Evolutionary conservation across 805 yeast species (phyloP).

Genomic region (Ogataea henricii): DNA sequence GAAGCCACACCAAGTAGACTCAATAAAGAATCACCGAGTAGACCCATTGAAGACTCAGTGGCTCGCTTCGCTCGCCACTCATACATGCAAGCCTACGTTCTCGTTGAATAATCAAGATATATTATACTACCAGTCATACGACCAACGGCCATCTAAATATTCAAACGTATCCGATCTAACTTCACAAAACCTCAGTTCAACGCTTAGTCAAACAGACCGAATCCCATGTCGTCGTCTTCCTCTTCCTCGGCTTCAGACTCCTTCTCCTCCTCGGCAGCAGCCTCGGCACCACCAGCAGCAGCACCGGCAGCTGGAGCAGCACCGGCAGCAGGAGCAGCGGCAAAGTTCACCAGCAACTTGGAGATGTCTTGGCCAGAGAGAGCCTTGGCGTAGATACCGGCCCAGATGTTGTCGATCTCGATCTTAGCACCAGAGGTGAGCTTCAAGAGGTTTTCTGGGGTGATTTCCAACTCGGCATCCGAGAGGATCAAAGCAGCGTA

Average conservation of each 20-base stretch:
- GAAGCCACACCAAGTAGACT: no score
- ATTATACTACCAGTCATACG: not conserved
- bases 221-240: slow-evolving; percentile 85
- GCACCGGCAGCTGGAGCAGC: slow-evolving; percentile 50
- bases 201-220: slow-evolving; percentile 84
- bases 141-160: not conserved
- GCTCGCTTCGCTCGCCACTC: not conserved
- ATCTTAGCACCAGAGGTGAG: slow-evolving; percentile 78
- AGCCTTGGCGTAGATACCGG: slow-evolving; percentile 80
- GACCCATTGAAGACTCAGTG: no score
- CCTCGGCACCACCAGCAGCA: slow-evolving; percentile 45
- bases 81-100: not conserved
- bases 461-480: slow-evolving; percentile 93
- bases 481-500: slow-evolving; percentile 98
- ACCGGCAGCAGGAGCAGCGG: slow-evolving; percentile 52
- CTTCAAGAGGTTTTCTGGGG: slow-evolving; percentile 75
- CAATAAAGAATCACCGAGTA: no score
- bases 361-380: slow-evolving; percentile 76
- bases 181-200: no score
- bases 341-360: slow-evolving; percentile 62
- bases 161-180: slow-evolving; percentile 2
- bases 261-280: slow-evolving; percentile 53
- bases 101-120: slow-evolving; percentile 4
- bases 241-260: slow-evolving; percentile 65
- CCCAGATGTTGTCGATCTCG: slow-evolving; percentile 76